phyloP scores from a whole-genome alignment of 805 yeast genomes.

The Teunomyces kruisii region DNA sequence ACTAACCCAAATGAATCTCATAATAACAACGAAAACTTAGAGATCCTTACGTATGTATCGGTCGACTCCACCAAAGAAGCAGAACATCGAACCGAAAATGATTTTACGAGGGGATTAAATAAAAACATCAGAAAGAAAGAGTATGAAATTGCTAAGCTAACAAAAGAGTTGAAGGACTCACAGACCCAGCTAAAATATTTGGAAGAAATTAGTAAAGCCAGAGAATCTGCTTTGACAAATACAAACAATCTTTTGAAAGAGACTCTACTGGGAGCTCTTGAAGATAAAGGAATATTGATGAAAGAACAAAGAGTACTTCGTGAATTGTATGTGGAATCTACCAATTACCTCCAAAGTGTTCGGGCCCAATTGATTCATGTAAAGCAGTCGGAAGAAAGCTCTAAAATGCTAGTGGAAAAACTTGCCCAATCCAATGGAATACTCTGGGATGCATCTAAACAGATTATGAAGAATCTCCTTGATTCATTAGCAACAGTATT shows the following conservation, averaged over 20 bases:
- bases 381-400: not conserved
- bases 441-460: constrained; percentile 1
- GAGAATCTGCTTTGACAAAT: not conserved
- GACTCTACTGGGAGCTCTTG: not conserved
- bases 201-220: not conserved
- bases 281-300: not conserved
- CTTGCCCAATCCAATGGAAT: not conserved
- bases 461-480: not conserved
- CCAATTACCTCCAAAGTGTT: not conserved
- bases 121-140: not conserved
- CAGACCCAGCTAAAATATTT: not conserved
- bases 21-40: not conserved
- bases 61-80: not conserved
- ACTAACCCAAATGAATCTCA: not conserved
- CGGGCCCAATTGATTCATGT: not conserved
- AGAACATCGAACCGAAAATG: not conserved
- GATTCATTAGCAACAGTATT: not conserved
- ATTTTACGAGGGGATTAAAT: not conserved
- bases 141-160: not conserved
- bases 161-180: not conserved
- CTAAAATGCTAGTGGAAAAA: not conserved
- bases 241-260: not conserved
- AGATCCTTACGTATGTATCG: not conserved
- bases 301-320: not conserved
- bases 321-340: not conserved